Conservation (phyloP, 108 stramenopile genomes). For the Fragilariopsis cylindrus region DNA sequence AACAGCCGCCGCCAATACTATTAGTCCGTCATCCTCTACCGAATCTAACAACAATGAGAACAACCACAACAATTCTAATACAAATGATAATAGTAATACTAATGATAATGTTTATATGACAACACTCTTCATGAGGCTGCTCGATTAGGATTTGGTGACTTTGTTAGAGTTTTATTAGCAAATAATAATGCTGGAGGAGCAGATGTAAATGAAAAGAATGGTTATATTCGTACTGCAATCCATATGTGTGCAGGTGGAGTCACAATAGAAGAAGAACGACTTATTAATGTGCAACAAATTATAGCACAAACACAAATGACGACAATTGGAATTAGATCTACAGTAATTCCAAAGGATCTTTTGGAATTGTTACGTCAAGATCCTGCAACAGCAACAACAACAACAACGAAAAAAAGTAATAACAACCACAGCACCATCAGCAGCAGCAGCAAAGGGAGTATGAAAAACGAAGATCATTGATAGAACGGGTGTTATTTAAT, state of each 20-base stretch:
- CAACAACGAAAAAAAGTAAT: neutral
- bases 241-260: conserved; percentile 48
- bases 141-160: conserved; percentile 33
- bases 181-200: neutral
- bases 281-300: neutral
- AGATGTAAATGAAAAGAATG: conserved; percentile 42
- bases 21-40: neutral
- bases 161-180: conserved; percentile 38
- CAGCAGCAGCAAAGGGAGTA: neutral
- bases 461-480: conserved; percentile 1
- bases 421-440: too few relatives aligned
- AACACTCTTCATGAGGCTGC: conserved; percentile 59
- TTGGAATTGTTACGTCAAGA: conserved; percentile 11
- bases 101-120: conserved; percentile 24
- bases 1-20: neutral
- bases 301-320: neutral
- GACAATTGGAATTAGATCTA: conserved; percentile 3
- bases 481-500: neutral
- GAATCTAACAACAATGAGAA: neutral
- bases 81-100: neutral
- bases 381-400: too few relatives aligned
- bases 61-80: neutral
- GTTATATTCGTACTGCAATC: conserved; percentile 37
- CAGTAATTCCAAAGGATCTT: neutral
- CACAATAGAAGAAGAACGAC: conserved; percentile 25